Base-by-base conservation (phyloP, 1,284 basidiomycete genomes). In the Phellopilus nigrolimitatus region DNA sequence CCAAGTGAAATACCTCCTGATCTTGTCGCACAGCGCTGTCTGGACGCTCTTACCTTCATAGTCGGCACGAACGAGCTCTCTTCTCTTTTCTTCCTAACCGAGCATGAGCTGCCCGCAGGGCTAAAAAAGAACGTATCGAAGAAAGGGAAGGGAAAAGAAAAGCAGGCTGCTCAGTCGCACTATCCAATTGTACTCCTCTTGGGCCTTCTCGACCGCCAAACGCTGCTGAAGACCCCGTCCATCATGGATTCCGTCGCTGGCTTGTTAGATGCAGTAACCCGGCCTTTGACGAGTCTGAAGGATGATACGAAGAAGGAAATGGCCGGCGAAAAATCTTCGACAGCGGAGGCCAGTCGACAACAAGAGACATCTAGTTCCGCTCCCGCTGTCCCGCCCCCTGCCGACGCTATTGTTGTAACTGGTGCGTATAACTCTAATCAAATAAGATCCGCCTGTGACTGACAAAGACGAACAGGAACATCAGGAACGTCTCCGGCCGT, bases 111-210 rank as follows among this genome's bases (percentile, higher is more conserved):
- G 25, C 83, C 88, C 3, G 75, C 76, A 13, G 85, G 87, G 28
- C 74, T 94, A 21, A 82, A 82, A 57, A 82, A 83, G 59, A 68
- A 73, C 5, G 68, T 75, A 0, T 77, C 78, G 9, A 91, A 86
- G 68, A 95, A 95, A 66, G 91, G 91, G 17, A 95, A 95, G 67
- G 91, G 91, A 17, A 97, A 97, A 68, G 91, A 94, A 64, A 91
- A 89, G 64, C 83, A 85, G 59, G 69, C 73, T 1, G 75, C 87
- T 0, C 88, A 91, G 63, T 84, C 84, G 0, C 89, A 93, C 62
- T 95, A 88, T 66, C 94, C 95, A 3, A 85, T 98, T 52, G 91
- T 95, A 42, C 75, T 94, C 2, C 72, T 98, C 3, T 76, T 97
- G 28, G 80, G 88, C 39, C 75, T 97, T 17, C 76, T 98, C 43